Percentiles rank a stretch among this genome's conserved stretches.
Evolutionary conservation across 306 rosid species (phyloP).

Genomic region (Cicer bijugum): DNA sequence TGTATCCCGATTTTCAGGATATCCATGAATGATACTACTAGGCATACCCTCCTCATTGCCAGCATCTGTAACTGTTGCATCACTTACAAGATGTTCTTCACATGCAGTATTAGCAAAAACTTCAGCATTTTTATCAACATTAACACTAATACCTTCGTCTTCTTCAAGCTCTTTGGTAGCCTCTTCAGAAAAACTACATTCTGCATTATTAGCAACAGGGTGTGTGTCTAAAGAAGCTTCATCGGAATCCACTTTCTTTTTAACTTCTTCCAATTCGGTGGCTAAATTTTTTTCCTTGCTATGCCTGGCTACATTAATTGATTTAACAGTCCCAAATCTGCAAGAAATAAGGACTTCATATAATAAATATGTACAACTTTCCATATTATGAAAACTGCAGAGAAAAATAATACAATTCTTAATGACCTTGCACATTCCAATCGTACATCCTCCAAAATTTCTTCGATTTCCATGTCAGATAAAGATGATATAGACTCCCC

Average conservation of each 20-base stretch:
- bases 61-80: conserved; percentile 32
- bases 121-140: conserved; percentile 45
- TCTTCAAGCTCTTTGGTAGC: conserved; percentile 48
- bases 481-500: conserved; percentile 53
- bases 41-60: conserved; percentile 40
- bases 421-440: conserved; percentile 90
- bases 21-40: conserved; percentile 38
- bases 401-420: conserved; percentile 32
- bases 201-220: conserved; percentile 28
- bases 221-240: conserved; percentile 32
- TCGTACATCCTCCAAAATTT: conserved; percentile 82
- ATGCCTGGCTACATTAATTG: conserved; percentile 67
- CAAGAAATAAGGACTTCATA: conserved; percentile 43
- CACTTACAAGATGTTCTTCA: conserved; percentile 47
- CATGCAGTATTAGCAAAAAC: conserved; percentile 39
- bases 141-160: conserved; percentile 31
- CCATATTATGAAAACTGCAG: conserved; percentile 33
- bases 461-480: conserved; percentile 66
- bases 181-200: conserved; percentile 44
- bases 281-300: conserved; percentile 34
- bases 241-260: conserved; percentile 42
- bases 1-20: conserved; percentile 44
- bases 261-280: conserved; percentile 45
- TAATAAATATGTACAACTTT: conserved; percentile 7
- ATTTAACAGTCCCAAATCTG: conserved; percentile 87